phyloP scores from a whole-genome alignment of 1,284 basidiomycete species.

The Pascua sp. region DNA sequence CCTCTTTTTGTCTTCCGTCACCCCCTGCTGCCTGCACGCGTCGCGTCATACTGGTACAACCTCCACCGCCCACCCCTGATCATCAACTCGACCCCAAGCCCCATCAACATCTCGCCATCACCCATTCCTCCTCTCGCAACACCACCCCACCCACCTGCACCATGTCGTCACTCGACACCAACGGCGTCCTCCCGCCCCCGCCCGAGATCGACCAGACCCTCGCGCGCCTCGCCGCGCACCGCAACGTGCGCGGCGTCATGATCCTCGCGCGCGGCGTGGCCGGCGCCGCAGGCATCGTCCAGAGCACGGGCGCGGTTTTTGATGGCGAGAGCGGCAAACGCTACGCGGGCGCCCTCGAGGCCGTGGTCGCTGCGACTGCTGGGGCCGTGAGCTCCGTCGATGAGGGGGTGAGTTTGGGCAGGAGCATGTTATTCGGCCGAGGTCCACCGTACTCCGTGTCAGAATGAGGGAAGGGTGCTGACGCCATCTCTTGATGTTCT shows the following conservation, averaged over 20 bases:
- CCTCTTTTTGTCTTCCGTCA: no score
- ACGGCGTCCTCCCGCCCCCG: slow-evolving; percentile 49
- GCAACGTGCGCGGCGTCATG: slow-evolving; percentile 82
- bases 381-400: slow-evolving; percentile 59
- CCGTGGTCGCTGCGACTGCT: slow-evolving; percentile 73
- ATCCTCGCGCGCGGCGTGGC: slow-evolving; percentile 61
- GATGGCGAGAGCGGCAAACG: slow-evolving; percentile 77
- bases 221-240: slow-evolving; percentile 68
- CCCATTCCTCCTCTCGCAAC: no score
- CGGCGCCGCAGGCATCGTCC: slow-evolving; percentile 58
- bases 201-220: slow-evolving; percentile 75
- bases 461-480: neutral
- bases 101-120: no score
- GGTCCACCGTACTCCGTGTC: no score
- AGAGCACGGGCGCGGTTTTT: slow-evolving; percentile 78
- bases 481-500: no score
- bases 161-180: no score
- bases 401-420: slow-evolving; percentile 27
- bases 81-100: no score
- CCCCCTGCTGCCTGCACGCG: no score
- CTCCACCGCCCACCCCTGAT: no score
- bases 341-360: slow-evolving; percentile 72
- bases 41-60: no score
- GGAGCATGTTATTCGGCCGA: neutral
- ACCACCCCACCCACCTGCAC: no score